Percentiles rank a stretch among this genome's conserved stretches.
Evolutionary conservation across 2,329 filamentous ascomycete species (phyloP).

Genomic region (Metarhizium anisopliae): DNA sequence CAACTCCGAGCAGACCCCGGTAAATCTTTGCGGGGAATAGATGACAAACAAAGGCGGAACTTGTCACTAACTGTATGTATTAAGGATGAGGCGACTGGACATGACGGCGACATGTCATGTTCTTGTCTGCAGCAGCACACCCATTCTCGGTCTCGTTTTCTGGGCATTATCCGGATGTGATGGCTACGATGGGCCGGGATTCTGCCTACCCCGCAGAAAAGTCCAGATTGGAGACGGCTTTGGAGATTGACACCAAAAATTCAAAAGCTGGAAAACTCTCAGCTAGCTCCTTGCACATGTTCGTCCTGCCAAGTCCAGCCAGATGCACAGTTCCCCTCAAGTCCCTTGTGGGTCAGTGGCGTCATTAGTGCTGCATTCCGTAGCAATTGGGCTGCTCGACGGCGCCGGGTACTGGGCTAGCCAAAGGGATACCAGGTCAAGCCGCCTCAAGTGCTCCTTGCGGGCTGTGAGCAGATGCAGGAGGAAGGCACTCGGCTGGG

Average conservation of each 20-base stretch:
- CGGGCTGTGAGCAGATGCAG: too few relatives aligned
- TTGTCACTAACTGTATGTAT: not conserved
- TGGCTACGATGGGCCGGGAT: not conserved
- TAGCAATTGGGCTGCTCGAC: not conserved
- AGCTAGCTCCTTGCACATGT: not conserved
- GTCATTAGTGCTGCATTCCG: not conserved
- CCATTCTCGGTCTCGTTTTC: too few relatives aligned
- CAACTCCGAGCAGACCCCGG: not conserved
- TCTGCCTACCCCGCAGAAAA: not conserved
- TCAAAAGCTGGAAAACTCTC: not conserved
- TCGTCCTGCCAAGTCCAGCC: not conserved
- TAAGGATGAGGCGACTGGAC: not conserved
- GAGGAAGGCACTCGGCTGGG: not conserved
- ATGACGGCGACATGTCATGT: too few relatives aligned
- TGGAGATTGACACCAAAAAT: not conserved
- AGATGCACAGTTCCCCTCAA: not conserved
- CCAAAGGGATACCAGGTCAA: not conserved
- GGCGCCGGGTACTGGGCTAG: not conserved
- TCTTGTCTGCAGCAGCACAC: too few relatives aligned
- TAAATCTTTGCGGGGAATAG: not conserved
- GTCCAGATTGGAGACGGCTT: not conserved
- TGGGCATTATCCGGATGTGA: too few relatives aligned
- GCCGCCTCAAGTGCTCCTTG: not conserved
- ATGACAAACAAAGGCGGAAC: not conserved
- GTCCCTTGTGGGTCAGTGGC: slow-evolving; percentile 2